These are phyloP conservation scores for Trichosanthes cucumerina DNA, from an alignment of 306 rosid species.

Conservation along the genomic window DNA sequence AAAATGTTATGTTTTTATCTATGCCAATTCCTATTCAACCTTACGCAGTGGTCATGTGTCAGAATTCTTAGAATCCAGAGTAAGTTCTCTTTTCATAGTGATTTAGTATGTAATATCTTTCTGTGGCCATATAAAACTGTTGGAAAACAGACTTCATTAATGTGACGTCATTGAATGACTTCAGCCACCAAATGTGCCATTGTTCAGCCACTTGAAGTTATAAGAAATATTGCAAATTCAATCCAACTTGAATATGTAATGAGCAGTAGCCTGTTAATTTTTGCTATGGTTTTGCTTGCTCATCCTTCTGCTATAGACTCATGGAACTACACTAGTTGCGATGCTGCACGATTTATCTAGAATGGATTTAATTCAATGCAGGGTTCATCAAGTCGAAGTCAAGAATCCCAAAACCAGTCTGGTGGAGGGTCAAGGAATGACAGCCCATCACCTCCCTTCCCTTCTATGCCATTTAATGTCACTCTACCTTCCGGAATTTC, in stretches of 20 bases:
- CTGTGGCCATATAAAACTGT: background rate
- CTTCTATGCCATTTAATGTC: constrained; percentile 41
- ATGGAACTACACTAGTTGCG: background rate
- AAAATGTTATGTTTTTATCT: background rate
- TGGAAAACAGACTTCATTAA: background rate
- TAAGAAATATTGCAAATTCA: background rate
- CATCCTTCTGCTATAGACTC: background rate
- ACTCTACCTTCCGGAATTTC: constrained; percentile 34
- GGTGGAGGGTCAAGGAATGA: constrained; percentile 40
- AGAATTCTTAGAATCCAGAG: background rate
- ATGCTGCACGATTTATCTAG: background rate
- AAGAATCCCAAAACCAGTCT: constrained; percentile 38
- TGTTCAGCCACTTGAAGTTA: background rate
- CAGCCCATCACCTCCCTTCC: constrained; percentile 33
- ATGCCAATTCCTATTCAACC: background rate
- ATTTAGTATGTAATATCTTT: background rate
- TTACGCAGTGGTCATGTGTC: background rate
- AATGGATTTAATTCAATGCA: background rate
- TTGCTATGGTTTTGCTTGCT: background rate
- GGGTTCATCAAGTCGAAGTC: constrained; percentile 29
- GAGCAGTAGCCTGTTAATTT: background rate
- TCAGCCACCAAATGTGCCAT: background rate
- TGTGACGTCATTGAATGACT: background rate
- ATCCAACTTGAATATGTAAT: background rate
- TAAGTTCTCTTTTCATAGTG: background rate